Evolutionary conservation across 2,329 filamentous ascomycete genomes (phyloP).

Genomic region (Colletotrichum eremochloae): DNA sequence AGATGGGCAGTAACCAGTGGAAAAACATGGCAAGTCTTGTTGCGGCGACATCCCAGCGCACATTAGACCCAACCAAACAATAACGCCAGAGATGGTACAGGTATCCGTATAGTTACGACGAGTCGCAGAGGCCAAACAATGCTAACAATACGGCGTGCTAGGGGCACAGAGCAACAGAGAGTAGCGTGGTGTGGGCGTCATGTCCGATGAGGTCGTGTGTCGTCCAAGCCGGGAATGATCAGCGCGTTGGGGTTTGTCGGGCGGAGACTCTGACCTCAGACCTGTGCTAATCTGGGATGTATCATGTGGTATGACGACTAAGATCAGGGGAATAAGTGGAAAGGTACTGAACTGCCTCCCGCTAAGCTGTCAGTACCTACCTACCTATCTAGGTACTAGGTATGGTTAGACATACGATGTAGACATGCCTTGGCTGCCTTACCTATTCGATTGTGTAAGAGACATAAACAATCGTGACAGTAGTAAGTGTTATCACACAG

Average conservation of each 20-base stretch:
- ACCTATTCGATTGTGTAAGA: too few relatives aligned
- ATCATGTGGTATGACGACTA: background rate
- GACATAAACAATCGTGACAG: too few relatives aligned
- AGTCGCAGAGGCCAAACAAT: conserved; percentile 3
- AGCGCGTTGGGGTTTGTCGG: conserved; percentile 23
- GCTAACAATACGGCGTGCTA: conserved; percentile 12
- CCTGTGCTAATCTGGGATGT: conserved; percentile 23
- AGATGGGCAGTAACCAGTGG: background rate
- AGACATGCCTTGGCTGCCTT: too few relatives aligned
- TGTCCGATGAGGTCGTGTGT: conserved; percentile 44
- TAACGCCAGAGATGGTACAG: background rate
- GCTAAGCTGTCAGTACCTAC: too few relatives aligned
- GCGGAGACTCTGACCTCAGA: conserved; percentile 41
- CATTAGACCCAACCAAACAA: background rate
- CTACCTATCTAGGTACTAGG: too few relatives aligned
- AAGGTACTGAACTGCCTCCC: background rate
- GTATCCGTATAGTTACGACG: conserved; percentile 12
- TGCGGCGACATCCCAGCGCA: background rate
- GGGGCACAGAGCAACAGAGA: background rate
- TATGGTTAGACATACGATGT: too few relatives aligned
- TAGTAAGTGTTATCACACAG: too few relatives aligned
- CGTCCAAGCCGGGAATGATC: conserved; percentile 41
- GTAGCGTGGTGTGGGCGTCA: conserved; percentile 23
- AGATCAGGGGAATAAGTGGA: background rate
- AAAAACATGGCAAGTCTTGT: background rate